Percentiles rank a stretch among this genome's conserved stretches.
phyloP scores from a whole-genome alignment of 2,329 filamentous ascomycete genomes.

The Trichoderma atrobrunneum region DNA sequence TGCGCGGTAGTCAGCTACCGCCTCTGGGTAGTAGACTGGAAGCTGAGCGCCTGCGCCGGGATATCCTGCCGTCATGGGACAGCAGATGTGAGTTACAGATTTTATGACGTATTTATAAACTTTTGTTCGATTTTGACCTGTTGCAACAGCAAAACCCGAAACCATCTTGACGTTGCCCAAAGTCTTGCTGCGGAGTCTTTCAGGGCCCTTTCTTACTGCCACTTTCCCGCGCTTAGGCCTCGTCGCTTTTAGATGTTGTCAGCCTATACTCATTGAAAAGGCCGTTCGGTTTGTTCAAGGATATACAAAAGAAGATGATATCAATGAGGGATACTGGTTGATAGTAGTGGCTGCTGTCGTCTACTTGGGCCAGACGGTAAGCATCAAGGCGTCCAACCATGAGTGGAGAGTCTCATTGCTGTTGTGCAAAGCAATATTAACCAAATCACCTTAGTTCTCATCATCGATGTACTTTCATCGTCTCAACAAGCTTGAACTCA shows the following conservation, averaged over 20 bases:
- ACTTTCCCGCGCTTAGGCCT: conserved; percentile 38
- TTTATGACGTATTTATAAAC: neutral
- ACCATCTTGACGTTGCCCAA: conserved; percentile 2
- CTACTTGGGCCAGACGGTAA: conserved; percentile 39
- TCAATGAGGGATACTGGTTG: conserved; percentile 31
- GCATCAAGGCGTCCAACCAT: neutral
- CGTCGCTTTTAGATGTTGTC: conserved; percentile 40
- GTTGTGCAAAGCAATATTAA: neutral
- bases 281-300: conserved; percentile 37
- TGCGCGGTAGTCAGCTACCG: conserved; percentile 6
- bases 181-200: conserved; percentile 10
- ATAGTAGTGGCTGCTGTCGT: conserved; percentile 33
- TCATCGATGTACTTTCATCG: conserved; percentile 32
- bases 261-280: conserved; percentile 39
- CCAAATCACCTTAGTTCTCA: conserved; percentile 28
- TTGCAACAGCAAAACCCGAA: neutral
- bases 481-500: conserved; percentile 33
- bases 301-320: conserved; percentile 19
- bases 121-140: neutral
- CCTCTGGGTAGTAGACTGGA: neutral
- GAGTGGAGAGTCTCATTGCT: neutral
- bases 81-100: neutral
- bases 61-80: neutral
- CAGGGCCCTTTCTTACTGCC: conserved; percentile 28
- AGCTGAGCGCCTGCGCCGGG: neutral